Percentiles rank a stretch among this genome's conserved stretches.
Conservation (phyloP, 176 grass and related monocot species). For the Paspalum vaginatum region DNA sequence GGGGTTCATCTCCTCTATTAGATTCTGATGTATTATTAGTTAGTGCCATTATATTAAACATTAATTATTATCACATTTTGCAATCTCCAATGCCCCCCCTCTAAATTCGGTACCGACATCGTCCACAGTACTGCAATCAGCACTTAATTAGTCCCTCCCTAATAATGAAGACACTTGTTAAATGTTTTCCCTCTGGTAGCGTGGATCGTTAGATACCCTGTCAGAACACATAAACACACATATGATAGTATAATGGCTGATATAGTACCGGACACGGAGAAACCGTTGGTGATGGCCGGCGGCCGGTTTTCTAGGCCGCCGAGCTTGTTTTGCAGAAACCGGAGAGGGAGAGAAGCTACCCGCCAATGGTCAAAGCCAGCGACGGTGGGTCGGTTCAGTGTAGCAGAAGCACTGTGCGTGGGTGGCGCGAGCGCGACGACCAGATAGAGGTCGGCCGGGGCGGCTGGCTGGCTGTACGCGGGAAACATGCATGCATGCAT, state of each 20-base stretch:
- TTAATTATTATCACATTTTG: too few relatives aligned
- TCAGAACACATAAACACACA: background rate
- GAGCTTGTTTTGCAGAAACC: background rate
- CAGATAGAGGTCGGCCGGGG: background rate
- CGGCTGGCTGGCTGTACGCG: background rate
- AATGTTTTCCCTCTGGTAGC: background rate
- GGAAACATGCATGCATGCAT: constrained; percentile 29
- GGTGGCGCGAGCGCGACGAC: too few relatives aligned
- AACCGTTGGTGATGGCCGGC: constrained; percentile 26
- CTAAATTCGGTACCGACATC: too few relatives aligned
- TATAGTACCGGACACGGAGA: constrained; percentile 13
- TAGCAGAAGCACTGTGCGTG: background rate
- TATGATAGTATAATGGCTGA: too few relatives aligned
- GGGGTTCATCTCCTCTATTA: too few relatives aligned
- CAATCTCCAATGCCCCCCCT: too few relatives aligned
- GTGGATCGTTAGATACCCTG: constrained; percentile 30
- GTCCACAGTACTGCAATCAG: too few relatives aligned
- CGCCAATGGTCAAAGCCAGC: background rate
- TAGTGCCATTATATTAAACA: too few relatives aligned
- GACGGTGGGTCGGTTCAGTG: background rate
- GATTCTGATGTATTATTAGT: too few relatives aligned
- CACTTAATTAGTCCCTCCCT: too few relatives aligned
- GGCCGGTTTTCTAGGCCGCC: background rate
- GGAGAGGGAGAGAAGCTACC: background rate
- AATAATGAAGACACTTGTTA: too few relatives aligned